A percentile compares a stretch with the other conserved stretches of the same genome.
These are phyloP conservation scores for Leptographium wingfieldii DNA, from an alignment of 2,329 filamentous ascomycete genomes.

Conservation along the genomic window DNA sequence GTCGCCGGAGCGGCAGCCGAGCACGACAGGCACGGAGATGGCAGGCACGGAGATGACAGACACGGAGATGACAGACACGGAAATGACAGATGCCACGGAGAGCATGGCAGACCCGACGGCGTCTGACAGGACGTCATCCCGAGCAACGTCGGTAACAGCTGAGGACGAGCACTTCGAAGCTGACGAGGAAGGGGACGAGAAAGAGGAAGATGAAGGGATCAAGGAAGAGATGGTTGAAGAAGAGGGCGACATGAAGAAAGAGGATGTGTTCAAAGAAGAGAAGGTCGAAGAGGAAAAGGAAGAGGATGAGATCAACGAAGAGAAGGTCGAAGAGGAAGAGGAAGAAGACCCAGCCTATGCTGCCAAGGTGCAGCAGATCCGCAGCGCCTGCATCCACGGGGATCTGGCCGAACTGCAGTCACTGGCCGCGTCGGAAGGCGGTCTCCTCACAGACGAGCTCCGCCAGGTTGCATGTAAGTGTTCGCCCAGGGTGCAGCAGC, in stretches of 20 bases:
- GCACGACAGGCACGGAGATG: background rate
- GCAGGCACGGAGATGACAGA: background rate
- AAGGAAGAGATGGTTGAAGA: too few relatives aligned
- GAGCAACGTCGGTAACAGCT: background rate
- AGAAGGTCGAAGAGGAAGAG: background rate
- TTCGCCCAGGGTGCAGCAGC: background rate
- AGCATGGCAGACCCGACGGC: background rate
- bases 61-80: background rate
- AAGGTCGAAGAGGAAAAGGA: too few relatives aligned
- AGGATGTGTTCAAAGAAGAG: too few relatives aligned
- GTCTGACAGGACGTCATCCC: background rate
- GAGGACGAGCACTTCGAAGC: too few relatives aligned
- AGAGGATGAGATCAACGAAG: background rate
- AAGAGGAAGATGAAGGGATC: too few relatives aligned
- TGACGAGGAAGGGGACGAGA: too few relatives aligned
- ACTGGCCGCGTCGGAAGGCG: slow-evolving; percentile 52
- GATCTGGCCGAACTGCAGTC: slow-evolving; percentile 43
- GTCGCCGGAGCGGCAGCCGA: background rate
- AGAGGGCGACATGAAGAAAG: too few relatives aligned
- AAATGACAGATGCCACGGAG: background rate
- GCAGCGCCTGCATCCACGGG: slow-evolving; percentile 44
- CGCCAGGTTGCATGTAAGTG: slow-evolving; percentile 67
- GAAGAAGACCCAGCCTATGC: background rate
- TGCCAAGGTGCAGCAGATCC: slow-evolving; percentile 33
- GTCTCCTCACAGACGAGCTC: slow-evolving; percentile 53